Conservation (phyloP, 1,139 yeast genomes). For the Blastobotrys serpentis region DNA sequence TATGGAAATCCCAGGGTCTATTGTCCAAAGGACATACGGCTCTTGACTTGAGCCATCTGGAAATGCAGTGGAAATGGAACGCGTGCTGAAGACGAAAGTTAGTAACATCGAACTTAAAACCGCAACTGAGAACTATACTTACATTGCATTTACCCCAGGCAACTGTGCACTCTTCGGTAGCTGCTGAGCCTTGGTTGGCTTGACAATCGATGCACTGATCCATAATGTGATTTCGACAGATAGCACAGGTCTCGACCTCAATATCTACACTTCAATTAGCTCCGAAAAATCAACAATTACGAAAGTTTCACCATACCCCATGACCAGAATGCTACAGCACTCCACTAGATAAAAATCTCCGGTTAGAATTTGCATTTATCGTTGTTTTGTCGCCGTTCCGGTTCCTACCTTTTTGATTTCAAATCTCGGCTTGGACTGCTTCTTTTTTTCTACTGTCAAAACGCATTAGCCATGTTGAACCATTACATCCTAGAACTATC, state of each 20-base stretch:
- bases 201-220: constrained; percentile 98
- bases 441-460: constrained; percentile 16
- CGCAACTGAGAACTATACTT: constrained; percentile 23
- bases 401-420: constrained; percentile 57
- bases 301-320: constrained; percentile 59
- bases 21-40: constrained; percentile 97
- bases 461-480: background rate
- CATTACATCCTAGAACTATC: background rate
- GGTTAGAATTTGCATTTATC: constrained; percentile 29
- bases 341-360: constrained; percentile 54
- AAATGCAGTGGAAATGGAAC: constrained; percentile 92
- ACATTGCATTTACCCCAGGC: constrained; percentile 95
- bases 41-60: constrained; percentile 95
- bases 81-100: constrained; percentile 50
- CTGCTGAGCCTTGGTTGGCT: constrained; percentile 64
- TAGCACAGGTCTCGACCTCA: constrained; percentile 95
- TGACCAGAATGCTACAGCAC: constrained; percentile 99
- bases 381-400: background rate
- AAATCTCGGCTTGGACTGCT: constrained; percentile 51
- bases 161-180: constrained; percentile 84
- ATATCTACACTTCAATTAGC: constrained; percentile 46
- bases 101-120: no score
- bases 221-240: constrained; percentile 97
- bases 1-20: constrained; percentile 84
- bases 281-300: background rate